Evolutionary conservation across 371 early-diverging fungal species (phyloP), one percentile per base, ranked within the genome.

Genomic region (Circinella umbellata): DNA sequence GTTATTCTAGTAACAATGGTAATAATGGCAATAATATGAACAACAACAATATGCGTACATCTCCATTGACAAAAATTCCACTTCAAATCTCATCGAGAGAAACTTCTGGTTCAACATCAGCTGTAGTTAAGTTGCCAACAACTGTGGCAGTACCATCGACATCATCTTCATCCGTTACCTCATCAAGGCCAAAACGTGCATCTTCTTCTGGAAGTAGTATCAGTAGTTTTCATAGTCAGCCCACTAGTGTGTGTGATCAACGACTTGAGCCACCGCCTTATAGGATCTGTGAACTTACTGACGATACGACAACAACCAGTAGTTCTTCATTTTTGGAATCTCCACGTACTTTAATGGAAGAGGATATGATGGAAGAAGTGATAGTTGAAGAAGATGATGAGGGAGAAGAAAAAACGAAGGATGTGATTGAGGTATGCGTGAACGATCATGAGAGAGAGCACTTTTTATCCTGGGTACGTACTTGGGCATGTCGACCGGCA

Each of bases 401-500:
- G 6, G 42, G 42, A 42, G 42, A 11, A 42, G 6, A 6, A 42
- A 9, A 6, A 42, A 9, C 42, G 3, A 11, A 42, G 6, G 9
- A 51, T 51, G 57, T 57, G 27, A 57, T 57, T 18, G 57, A 34
- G 20, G n/a, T 18, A 13, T n/a, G 65, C n/a, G 65, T 64, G 0
- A 36, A 51, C 51, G 65, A 64, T 3, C 65, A 36, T 49, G 65
- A 64, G 48, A 64, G 38, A 18, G 51, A 64, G 51, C 65, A 64
- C n/a, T 64, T 64, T 48, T 14, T 64, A 8, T 64, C 65, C 1
- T 64, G 65, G 65, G 4, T 64, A 9, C 48, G 51, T 49, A 53
- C 65, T 34, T 64, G 65, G 65, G 48, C 65, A 49, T 17, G 65
- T 63, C 54, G 63, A 34, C 53, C 69, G 18, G 63, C 53, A 10